Evolutionary conservation across 75 land plant species (phyloP).

Genomic region (Cryptomeria japonica): DNA sequence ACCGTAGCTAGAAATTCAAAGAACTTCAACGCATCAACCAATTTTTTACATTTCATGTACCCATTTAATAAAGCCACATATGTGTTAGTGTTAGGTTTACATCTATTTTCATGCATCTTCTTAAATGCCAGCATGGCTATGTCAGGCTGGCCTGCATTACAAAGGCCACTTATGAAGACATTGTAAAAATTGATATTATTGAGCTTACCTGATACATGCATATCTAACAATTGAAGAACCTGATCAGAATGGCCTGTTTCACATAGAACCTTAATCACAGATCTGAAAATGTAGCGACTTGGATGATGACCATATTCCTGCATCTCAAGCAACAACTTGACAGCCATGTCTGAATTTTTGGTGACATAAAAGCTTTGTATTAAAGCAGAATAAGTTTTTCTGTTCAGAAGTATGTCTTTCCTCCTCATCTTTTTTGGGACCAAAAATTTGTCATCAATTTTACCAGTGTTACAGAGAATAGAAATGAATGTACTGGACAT

Average conservation of each 20-base stretch:
- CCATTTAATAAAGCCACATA: constrained; percentile 40
- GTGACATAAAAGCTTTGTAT: constrained; percentile 31
- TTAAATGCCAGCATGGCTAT: constrained; percentile 35
- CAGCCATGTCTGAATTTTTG: constrained; percentile 33
- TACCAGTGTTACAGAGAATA: constrained; percentile 40
- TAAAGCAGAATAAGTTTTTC: constrained; percentile 16
- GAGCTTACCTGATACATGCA: constrained; percentile 23
- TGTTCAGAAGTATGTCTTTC: constrained; percentile 1
- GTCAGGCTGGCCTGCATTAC: constrained; percentile 32
- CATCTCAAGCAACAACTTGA: constrained; percentile 46
- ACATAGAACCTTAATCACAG: constrained; percentile 36
- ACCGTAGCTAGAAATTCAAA: constrained; percentile 22
- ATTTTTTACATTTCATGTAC: constrained; percentile 34
- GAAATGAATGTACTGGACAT: constrained; percentile 25
- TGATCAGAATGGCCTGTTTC: constrained; percentile 20
- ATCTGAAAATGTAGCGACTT: constrained; percentile 16
- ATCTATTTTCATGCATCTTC: constrained; percentile 35
- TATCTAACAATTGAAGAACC: constrained; percentile 36
- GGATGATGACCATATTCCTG: constrained; percentile 43
- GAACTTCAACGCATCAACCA: constrained; percentile 41
- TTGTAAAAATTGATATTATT: constrained; percentile 25
- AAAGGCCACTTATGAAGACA: constrained; percentile 52
- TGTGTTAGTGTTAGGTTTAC: constrained; percentile 24
- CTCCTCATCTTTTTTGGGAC: constrained; percentile 19
- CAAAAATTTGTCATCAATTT: constrained; percentile 39